phyloP scores from a whole-genome alignment of 352 stramenopile species.

The Globisporangium iwayamae region DNA sequence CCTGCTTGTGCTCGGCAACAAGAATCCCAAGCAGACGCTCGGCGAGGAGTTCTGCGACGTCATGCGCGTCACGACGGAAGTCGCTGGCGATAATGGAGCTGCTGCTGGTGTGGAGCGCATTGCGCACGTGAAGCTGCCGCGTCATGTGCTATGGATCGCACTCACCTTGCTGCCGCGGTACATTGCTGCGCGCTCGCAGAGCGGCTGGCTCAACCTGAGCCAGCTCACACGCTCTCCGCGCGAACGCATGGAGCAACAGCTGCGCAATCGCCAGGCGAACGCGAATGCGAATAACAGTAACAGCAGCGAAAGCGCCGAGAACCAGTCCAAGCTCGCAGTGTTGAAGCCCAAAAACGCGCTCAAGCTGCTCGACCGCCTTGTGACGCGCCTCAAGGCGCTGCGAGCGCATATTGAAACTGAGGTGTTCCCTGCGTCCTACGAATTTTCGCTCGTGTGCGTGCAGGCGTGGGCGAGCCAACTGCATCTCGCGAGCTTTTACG shows the following conservation, averaged over 20 bases:
- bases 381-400: slow-evolving; percentile 41
- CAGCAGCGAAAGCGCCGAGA: background rate
- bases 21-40: slow-evolving; percentile 74
- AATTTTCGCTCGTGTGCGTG: slow-evolving; percentile 46
- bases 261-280: slow-evolving; percentile 42
- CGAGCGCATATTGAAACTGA: slow-evolving; percentile 36
- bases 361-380: slow-evolving; percentile 37
- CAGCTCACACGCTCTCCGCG: slow-evolving; percentile 62
- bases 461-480: slow-evolving; percentile 46
- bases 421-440: slow-evolving; percentile 51
- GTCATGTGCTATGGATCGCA: slow-evolving; percentile 58
- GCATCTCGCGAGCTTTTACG: slow-evolving; percentile 76
- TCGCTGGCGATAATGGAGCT: background rate
- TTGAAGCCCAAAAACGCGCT: slow-evolving; percentile 21
- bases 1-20: slow-evolving; percentile 45
- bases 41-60: slow-evolving; percentile 87
- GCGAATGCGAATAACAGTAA: slow-evolving; percentile 4
- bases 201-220: slow-evolving; percentile 64
- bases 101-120: slow-evolving; percentile 3
- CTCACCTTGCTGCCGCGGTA: slow-evolving; percentile 58
- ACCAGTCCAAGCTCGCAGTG: background rate
- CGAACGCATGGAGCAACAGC: slow-evolving; percentile 78
- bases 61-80: slow-evolving; percentile 46
- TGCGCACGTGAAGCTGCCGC: slow-evolving; percentile 28
- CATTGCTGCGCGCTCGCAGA: slow-evolving; percentile 53